phyloP scores from a whole-genome alignment of 306 rosid genomes.

The Rosa chinensis region DNA sequence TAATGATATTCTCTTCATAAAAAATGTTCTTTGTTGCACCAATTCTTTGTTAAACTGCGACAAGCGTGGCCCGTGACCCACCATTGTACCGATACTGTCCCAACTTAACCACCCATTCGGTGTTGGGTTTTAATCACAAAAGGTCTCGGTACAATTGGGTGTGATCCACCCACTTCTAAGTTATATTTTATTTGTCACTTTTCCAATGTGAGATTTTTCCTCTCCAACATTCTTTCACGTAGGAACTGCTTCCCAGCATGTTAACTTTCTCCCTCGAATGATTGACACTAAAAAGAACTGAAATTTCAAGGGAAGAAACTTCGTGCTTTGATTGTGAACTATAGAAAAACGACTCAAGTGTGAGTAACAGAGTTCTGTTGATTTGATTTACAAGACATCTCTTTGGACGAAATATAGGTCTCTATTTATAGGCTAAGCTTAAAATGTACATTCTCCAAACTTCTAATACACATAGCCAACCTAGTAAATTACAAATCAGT shows the following conservation, averaged over 20 bases:
- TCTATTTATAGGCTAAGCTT: not conserved
- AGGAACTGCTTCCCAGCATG: not conserved
- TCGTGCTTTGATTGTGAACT: not conserved
- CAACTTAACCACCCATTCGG: too few relatives aligned
- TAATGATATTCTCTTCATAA: constrained; percentile 25
- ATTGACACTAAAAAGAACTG: not conserved
- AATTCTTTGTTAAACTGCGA: not conserved
- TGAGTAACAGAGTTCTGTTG: not conserved
- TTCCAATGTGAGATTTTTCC: too few relatives aligned
- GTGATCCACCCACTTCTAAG: too few relatives aligned
- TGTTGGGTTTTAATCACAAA: too few relatives aligned
- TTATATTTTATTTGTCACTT: too few relatives aligned
- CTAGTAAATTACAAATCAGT: not conserved
- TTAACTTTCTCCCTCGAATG: not conserved
- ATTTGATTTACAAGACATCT: not conserved
- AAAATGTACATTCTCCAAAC: not conserved
- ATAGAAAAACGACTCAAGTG: not conserved
- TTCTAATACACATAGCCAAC: not conserved
- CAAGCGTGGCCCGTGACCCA: too few relatives aligned
- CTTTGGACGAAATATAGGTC: not conserved
- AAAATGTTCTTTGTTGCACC: not conserved
- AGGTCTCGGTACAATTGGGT: too few relatives aligned
- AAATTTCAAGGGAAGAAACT: not conserved
- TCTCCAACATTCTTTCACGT: not conserved
- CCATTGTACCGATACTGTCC: too few relatives aligned